phyloP scores from a whole-genome alignment of 192 early-diverging fungal genomes.

The Rhizophagus sp. region DNA sequence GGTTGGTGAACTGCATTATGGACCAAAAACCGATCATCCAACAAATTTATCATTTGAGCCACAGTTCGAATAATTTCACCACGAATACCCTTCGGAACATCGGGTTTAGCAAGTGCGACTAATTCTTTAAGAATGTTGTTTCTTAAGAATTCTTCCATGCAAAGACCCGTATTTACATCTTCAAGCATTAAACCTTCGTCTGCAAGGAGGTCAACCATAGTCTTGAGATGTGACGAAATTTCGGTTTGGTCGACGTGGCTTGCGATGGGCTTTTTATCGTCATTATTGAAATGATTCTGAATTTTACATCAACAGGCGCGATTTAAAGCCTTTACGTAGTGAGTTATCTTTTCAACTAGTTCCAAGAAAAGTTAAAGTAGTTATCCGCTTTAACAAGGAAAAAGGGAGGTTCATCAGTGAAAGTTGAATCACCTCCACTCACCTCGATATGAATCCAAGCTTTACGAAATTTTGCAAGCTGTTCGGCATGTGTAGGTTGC shows the following conservation, averaged over 20 bases:
- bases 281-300: conserved; percentile 16
- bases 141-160: conserved; percentile 88
- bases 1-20: conserved; percentile 90
- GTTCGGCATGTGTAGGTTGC: conserved; percentile 59
- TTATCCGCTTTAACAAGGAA: neutral
- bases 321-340: neutral
- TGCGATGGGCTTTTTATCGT: conserved; percentile 41
- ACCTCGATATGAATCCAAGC: conserved; percentile 69
- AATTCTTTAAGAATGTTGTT: conserved; percentile 80
- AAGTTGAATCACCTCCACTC: conserved; percentile 30
- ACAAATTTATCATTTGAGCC: conserved; percentile 76
- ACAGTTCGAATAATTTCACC: conserved; percentile 79
- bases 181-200: conserved; percentile 82
- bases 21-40: conserved; percentile 87
- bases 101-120: conserved; percentile 73
- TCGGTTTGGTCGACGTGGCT: conserved; percentile 69
- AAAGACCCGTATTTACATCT: conserved; percentile 73
- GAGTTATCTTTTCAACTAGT: conserved; percentile 36
- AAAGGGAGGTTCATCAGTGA: conserved; percentile 4
- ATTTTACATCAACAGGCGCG: neutral
- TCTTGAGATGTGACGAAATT: conserved; percentile 70
- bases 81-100: conserved; percentile 78
- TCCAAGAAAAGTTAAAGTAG: conserved; percentile 37
- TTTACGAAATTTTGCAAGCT: conserved; percentile 69
- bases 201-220: conserved; percentile 86